Evolutionary conservation across 106 monocot genomes (phyloP), one percentile per base, ranked within the genome.

Genomic region (Posidonia australis): DNA sequence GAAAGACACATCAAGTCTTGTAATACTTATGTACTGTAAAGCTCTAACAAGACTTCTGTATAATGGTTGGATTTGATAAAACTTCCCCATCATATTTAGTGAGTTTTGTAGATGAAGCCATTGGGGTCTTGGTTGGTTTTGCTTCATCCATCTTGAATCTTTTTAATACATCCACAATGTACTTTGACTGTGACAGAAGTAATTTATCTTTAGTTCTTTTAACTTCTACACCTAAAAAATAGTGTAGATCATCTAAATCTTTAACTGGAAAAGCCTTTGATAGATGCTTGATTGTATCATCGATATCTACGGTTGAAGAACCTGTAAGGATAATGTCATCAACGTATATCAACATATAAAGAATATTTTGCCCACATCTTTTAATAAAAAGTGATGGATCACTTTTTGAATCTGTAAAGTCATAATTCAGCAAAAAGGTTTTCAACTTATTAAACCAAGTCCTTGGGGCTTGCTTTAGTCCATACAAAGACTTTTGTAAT

Each of bases 181-280:
- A 56, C 23, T 56, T 17, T 22, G 11, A 20, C 21, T 21, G 27
- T 17, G 10, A 44, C 20, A 44, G 22, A 19, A 0, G 24, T 10
- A 62, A 43, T 19, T 18, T 18, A 31, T 31, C 7, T 12, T 13
- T n/a, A 22, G n/a, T 42, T 31, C 19, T 28, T 4, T 19, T 6
- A 22, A 62, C 62, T 42, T 62, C 21, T 10, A 62, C 42, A 19
- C 41, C 20, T 11, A 62, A 44, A 23, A 62, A 59, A 43, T 22
- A 62, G n/a, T 62, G 62, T 22, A 62, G 62, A 19, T 62, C 62
- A 44, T 43, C 62, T n/a, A 62, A 43, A 9, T 42, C 10, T 20
- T 62, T 59, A 13, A 59, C 13, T 24, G 16, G 12, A 59, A 59
- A 59, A 14, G 26, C 28, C 10, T 12, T 10, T 10, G 21, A 18